Conservation (phyloP, 768 basidiomycete species). For the Lactifluus hygrophoroides region DNA sequence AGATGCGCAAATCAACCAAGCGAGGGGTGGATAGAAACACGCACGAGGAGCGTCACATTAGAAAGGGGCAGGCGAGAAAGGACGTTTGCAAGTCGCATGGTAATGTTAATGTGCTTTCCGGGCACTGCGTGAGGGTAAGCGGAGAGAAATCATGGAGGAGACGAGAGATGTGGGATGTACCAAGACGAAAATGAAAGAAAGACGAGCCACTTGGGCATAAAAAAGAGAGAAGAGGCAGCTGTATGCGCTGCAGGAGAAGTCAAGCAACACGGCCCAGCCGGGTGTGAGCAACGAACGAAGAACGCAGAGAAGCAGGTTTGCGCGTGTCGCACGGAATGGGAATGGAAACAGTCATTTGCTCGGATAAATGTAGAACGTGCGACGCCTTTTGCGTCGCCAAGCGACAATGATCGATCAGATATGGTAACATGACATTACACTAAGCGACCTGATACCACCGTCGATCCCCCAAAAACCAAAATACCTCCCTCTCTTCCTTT, state of each 20-base stretch:
- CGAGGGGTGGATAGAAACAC: constrained; percentile 21
- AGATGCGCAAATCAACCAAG: neutral
- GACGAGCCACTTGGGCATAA: constrained; percentile 39
- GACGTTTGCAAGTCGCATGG: constrained; percentile 36
- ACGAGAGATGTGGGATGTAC: constrained; percentile 3
- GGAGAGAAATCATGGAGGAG: neutral
- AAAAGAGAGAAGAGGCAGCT: constrained; percentile 24
- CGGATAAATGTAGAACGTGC: too few relatives aligned
- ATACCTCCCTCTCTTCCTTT: constrained; percentile 40
- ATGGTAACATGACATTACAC: too few relatives aligned
- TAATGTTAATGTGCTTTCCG: too few relatives aligned
- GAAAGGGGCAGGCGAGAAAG: constrained; percentile 31
- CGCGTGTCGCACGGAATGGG: too few relatives aligned
- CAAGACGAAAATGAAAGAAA: constrained; percentile 19
- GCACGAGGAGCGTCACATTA: constrained; percentile 42
- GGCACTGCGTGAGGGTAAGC: neutral
- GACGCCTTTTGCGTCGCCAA: neutral
- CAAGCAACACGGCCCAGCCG: constrained; percentile 17
- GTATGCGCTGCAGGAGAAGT: constrained; percentile 4
- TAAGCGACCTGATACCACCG: constrained; percentile 71
- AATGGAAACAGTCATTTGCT: too few relatives aligned
- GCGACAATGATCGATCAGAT: too few relatives aligned
- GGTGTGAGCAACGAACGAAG: neutral
- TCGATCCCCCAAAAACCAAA: constrained; percentile 49
- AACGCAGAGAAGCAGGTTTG: neutral